Evolutionary conservation across 352 stramenopile genomes (phyloP).

Genomic region (Phytophthora brassicae): DNA sequence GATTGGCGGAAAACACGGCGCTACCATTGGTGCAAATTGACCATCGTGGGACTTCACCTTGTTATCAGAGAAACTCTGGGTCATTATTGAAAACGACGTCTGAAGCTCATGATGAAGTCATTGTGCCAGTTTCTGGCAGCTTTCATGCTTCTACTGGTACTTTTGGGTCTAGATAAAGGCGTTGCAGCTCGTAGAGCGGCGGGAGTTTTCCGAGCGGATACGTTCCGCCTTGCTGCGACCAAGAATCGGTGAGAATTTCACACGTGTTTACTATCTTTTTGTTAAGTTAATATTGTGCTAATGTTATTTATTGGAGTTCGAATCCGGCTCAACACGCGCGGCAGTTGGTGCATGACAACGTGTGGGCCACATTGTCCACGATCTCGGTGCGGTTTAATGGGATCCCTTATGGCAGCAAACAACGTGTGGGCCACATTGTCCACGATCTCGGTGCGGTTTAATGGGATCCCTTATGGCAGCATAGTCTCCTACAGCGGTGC

Average conservation of each 20-base stretch:
- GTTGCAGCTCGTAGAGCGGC: constrained; percentile 12
- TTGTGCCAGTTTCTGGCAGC: constrained; percentile 9
- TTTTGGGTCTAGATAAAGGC: constrained; percentile 1
- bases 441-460: constrained; percentile 60
- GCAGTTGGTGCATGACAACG: constrained; percentile 64
- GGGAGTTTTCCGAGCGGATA: constrained; percentile 19
- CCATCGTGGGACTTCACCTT: constrained; percentile 14
- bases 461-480: constrained; percentile 53
- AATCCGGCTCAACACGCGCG: constrained; percentile 49
- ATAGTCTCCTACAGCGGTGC: constrained; percentile 73
- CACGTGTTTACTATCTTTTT: neutral
- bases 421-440: constrained; percentile 70
- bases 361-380: constrained; percentile 67
- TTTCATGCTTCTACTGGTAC: constrained; percentile 16
- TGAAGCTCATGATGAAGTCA: constrained; percentile 24
- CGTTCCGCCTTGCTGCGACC: constrained; percentile 21
- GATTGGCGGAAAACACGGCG: constrained; percentile 18
- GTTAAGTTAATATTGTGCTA: neutral
- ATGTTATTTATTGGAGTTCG: constrained; percentile 12
- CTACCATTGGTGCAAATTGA: constrained; percentile 15
- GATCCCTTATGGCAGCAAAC: too few relatives aligned
- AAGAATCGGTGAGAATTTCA: constrained; percentile 14
- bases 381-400: constrained; percentile 61
- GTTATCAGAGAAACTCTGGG: neutral
- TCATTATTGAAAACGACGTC: constrained; percentile 22